Base-by-base conservation (phyloP, 2,329 filamentous ascomycete genomes). In the Aspergillus jensenii region DNA sequence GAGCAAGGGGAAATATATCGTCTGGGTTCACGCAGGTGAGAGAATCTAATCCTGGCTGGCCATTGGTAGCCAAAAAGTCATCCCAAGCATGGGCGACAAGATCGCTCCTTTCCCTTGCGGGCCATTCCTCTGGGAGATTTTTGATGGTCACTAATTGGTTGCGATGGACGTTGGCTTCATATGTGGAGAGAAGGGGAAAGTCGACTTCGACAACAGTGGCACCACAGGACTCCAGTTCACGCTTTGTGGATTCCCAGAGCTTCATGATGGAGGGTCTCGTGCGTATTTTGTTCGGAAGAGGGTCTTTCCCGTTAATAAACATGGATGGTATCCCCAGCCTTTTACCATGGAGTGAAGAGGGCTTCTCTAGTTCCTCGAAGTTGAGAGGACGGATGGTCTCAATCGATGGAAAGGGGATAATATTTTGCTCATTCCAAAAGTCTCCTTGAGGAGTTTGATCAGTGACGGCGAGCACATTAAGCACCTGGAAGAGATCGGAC, bases 341-440 rank as follows among this genome's bases (percentile, higher is more conserved):
- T 54, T 79, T 79, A 0, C 79, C 81, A 19, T 60, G 58, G 1
- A 84, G 63, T 0, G 77, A 71, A 4, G 56, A 57, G 3, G 11
- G 17, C 14, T 67, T 61, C 8, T 61, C 51, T 7, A 83, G 60
- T 1, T 57, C 53, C 3, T 67, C 67, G n/a, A 72, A 74, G 19
- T 74, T 73, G 1, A 66, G 39, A 3, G 77, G 73, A 0, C 71
- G 69, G 3, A 71, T 62, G 6, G 70, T 62, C 11, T 68, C 67
- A 0, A 70, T 60, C 2, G 60, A 61, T 0, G 78, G 76, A 1
- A 85, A 64, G 1, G 70, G 41, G 0, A 85, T 69, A 50, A 77
- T 76, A 0, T 67, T 69, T 56, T 87, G 83, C 15, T 79, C 74
- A 4, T 81, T 73, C 78, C 83, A 86, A 62, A 86, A 86, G 59